Conservation (phyloP, 2,329 filamentous ascomycete genomes). For the Elsinoe ampelina region DNA sequence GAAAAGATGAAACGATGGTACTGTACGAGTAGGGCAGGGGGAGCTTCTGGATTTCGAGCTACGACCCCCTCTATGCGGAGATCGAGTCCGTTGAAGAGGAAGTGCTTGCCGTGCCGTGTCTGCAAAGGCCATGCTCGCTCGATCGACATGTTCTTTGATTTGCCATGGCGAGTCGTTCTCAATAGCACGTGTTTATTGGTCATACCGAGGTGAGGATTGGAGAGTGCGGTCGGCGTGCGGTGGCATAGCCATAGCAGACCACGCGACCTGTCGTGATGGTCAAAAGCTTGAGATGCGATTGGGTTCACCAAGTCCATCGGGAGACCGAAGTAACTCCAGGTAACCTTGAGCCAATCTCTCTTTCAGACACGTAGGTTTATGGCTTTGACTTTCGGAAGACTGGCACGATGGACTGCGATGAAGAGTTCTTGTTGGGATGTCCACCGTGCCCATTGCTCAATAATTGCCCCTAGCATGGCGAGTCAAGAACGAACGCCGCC, state of each 20-base stretch:
- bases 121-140: neutral
- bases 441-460: neutral
- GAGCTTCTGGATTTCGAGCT: neutral
- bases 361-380: too few relatives aligned
- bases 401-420: neutral
- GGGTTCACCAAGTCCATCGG: neutral
- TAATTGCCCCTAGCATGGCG: neutral
- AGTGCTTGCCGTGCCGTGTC: neutral
- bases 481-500: neutral
- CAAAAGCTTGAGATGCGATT: neutral
- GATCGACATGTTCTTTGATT: neutral
- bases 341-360: neutral
- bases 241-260: neutral
- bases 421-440: neutral
- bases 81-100: neutral
- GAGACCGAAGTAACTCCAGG: neutral
- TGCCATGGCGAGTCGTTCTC: too few relatives aligned
- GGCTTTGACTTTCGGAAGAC: neutral
- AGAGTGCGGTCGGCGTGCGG: neutral
- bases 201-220: neutral
- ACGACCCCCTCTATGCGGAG: neutral
- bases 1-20: conserved; percentile 11
- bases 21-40: neutral
- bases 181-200: too few relatives aligned
- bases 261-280: neutral